These are phyloP conservation scores for Mortierella sp. DNA, from an alignment of 371 early-diverging fungal species.

Conservation along the genomic window DNA sequence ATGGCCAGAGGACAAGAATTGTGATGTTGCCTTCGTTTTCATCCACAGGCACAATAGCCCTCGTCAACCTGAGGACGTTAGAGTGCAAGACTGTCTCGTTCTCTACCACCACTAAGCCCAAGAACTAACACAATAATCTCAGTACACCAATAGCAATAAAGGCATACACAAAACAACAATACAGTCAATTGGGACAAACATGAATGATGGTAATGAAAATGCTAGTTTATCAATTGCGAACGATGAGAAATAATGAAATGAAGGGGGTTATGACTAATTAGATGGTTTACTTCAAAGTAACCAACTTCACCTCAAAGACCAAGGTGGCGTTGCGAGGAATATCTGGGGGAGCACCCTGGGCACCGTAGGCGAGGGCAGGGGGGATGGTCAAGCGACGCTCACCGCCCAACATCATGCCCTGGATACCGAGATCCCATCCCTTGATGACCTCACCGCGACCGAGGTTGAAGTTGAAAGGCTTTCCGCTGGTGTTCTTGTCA, in stretches of 20 bases:
- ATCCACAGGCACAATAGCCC: constrained; percentile 70
- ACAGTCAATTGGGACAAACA: no score
- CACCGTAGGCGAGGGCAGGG: constrained; percentile 86
- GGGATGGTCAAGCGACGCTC: constrained; percentile 94
- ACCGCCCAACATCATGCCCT: constrained; percentile 95
- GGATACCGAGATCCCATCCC: constrained; percentile 94
- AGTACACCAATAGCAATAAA: not conserved
- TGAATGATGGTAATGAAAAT: not conserved
- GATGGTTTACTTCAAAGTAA: constrained; percentile 48
- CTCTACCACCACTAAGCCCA: constrained; percentile 20
- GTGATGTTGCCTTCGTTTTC: constrained; percentile 77
- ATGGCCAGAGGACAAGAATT: constrained; percentile 70
- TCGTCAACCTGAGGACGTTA: constrained; percentile 73
- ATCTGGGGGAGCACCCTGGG: constrained; percentile 90
- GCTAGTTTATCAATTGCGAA: constrained; percentile 9
- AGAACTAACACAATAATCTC: not conserved
- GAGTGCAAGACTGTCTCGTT: constrained; percentile 71
- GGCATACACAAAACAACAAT: not conserved
- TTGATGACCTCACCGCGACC: constrained; percentile 96
- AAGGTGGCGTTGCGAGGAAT: constrained; percentile 92
- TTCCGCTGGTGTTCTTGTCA: constrained; percentile 93
- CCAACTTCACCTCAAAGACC: constrained; percentile 87
- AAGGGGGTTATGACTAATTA: not conserved
- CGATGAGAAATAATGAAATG: not conserved
- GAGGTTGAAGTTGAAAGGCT: constrained; percentile 92